Evolutionary conservation across 2,329 filamentous ascomycete species (phyloP).

Genomic region (Fusarium beomiforme): DNA sequence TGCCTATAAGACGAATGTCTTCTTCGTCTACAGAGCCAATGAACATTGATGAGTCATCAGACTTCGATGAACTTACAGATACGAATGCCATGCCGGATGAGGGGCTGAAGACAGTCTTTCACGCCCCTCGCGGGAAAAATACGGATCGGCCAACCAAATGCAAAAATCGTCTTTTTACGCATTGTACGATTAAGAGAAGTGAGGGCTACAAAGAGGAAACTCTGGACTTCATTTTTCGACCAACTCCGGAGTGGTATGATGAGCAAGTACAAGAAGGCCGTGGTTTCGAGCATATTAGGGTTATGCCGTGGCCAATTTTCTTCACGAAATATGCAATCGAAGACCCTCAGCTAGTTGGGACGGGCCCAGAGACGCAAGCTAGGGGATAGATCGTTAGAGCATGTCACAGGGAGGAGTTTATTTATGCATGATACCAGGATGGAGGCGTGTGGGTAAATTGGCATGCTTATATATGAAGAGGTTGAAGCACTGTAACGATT

Average conservation of each 20-base stretch:
- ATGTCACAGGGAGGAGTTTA: background rate
- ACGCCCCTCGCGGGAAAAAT: conserved; percentile 53
- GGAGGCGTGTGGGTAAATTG: conserved; percentile 21
- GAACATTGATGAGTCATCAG: conserved; percentile 31
- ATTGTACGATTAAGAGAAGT: conserved; percentile 35
- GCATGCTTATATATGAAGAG: background rate
- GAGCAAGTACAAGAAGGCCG: conserved; percentile 58
- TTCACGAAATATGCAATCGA: conserved; percentile 46
- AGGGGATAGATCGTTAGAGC: background rate
- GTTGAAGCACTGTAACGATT: background rate
- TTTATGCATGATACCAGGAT: conserved; percentile 11
- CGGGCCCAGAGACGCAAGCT: background rate
- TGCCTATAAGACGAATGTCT: background rate
- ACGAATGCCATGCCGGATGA: conserved; percentile 16
- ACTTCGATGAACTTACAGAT: conserved; percentile 13
- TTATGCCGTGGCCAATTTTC: conserved; percentile 56
- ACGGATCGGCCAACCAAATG: conserved; percentile 45
- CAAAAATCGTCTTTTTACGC: conserved; percentile 57
- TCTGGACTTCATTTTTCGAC: conserved; percentile 53
- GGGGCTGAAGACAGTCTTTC: conserved; percentile 54
- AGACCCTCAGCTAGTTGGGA: conserved; percentile 30
- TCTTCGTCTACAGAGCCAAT: conserved; percentile 21
- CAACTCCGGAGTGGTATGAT: conserved; percentile 64
- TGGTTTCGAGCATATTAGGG: conserved; percentile 59
- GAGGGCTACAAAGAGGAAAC: background rate